These are phyloP conservation scores for Neurospora africana DNA, from an alignment of 495 filamentous ascomycete genomes.

Conservation along the genomic window DNA sequence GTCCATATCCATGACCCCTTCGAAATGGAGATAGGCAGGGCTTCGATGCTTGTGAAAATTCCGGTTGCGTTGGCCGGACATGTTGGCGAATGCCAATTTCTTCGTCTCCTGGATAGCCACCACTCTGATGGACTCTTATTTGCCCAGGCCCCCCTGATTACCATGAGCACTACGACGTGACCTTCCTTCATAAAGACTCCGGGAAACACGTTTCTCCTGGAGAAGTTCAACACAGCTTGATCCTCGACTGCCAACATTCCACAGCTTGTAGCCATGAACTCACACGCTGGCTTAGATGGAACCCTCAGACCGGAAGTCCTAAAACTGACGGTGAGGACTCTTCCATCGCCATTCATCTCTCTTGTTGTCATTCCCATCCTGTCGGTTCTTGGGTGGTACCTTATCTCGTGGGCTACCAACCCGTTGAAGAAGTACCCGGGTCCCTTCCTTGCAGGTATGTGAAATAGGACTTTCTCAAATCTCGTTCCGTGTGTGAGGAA, in stretches of 20 bases:
- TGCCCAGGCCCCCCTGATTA: background rate
- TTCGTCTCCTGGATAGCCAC: background rate
- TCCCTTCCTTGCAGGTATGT: slow-evolving; percentile 11
- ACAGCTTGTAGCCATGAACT: background rate
- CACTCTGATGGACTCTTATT: background rate
- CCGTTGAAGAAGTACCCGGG: slow-evolving; percentile 8
- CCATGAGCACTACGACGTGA: background rate
- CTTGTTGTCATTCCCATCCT: background rate
- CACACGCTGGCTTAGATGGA: background rate
- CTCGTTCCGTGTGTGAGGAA: background rate
- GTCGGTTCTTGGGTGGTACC: background rate
- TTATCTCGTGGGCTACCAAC: slow-evolving; percentile 1
- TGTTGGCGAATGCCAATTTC: background rate
- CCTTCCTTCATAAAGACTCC: background rate
- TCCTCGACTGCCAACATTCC: background rate
- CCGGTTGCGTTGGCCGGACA: background rate
- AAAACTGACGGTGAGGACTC: background rate
- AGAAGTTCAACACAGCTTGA: background rate
- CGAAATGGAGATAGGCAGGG: background rate
- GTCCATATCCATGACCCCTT: background rate
- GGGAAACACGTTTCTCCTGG: background rate
- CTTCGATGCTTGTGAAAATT: background rate
- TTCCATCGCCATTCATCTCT: background rate
- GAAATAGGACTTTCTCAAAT: background rate
- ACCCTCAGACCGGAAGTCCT: background rate